Evolutionary conservation across 2,329 filamentous ascomycete species (phyloP).

Genomic region (Penicillium sp.): DNA sequence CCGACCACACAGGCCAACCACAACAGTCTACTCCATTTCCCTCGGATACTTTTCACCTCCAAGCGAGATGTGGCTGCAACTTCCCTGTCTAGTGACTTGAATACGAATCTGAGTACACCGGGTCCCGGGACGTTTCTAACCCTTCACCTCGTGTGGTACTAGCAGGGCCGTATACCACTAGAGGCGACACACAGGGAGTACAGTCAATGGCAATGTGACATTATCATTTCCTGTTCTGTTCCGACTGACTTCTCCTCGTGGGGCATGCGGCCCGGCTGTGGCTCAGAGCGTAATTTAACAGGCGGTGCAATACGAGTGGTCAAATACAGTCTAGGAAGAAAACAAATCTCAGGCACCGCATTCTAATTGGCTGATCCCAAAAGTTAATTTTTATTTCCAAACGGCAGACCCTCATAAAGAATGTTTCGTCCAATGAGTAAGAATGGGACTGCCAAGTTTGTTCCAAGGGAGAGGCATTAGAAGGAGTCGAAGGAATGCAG

Average conservation of each 20-base stretch:
- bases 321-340: neutral
- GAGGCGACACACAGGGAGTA: neutral
- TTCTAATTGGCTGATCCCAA: neutral
- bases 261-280: slow-evolving; percentile 3
- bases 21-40: neutral
- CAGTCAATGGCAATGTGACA: neutral
- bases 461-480: neutral
- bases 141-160: no score
- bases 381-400: slow-evolving; percentile 2
- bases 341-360: neutral
- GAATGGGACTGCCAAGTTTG: neutral
- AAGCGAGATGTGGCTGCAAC: neutral
- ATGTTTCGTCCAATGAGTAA: neutral
- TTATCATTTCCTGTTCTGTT: neutral
- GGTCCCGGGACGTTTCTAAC: no score
- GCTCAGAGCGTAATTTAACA: neutral
- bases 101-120: no score
- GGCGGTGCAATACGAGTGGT: neutral
- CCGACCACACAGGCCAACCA: neutral
- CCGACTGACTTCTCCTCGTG: neutral
- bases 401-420: neutral
- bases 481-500: neutral
- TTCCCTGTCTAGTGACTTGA: neutral
- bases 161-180: neutral
- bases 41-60: neutral